Base-by-base conservation (phyloP, 192 early-diverging fungal genomes). In the Backusella psychrophila region DNA sequence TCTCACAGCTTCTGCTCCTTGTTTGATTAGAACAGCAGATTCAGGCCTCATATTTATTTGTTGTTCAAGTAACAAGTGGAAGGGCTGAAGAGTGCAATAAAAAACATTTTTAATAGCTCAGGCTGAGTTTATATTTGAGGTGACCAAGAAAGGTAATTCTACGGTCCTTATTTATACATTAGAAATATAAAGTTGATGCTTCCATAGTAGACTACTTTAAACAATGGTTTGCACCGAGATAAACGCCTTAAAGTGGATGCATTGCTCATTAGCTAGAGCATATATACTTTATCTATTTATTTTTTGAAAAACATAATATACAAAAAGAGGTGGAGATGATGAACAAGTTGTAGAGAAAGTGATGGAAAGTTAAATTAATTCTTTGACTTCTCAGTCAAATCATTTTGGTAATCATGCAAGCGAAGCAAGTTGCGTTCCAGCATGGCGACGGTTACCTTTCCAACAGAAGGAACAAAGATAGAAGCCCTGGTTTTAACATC, bases 381-480 rank as follows among this genome's bases (percentile, higher is more conserved):
- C 15, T 49, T 29, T 31, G 38, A 77, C 44, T 80, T 75, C 39
- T 76, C 78, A 39, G 71, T 71, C 35, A 74, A 35, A 35, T 77
- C 31, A n/a, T 81, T 38, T 78, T 89, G 87, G 83, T 94, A 94
- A 79, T 93, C 91, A 81, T 93, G 91, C 33, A 98, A 87, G 34
- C 98, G 90, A 49, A 98, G 81, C 56, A 99, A 84, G 81, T 99
- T 99, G 76, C 98, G 89, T 87, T 98, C 91, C 41, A 99, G 87
- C 98, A 99, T 99, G 15, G 96, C 94, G 17, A 99, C 96, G 3
- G 98, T 99, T 70, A 98, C 98, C 82, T 99, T 98, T 56, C 98
- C 98, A 12, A 99, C 95, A 5, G 93, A 91, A 0, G 96, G 96
- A 68, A 99, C 96, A 82, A 93, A 99, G 80, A 99, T 96, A 29